phyloP scores from a whole-genome alignment of 192 early-diverging fungal genomes.

The Coemansia furcata region DNA sequence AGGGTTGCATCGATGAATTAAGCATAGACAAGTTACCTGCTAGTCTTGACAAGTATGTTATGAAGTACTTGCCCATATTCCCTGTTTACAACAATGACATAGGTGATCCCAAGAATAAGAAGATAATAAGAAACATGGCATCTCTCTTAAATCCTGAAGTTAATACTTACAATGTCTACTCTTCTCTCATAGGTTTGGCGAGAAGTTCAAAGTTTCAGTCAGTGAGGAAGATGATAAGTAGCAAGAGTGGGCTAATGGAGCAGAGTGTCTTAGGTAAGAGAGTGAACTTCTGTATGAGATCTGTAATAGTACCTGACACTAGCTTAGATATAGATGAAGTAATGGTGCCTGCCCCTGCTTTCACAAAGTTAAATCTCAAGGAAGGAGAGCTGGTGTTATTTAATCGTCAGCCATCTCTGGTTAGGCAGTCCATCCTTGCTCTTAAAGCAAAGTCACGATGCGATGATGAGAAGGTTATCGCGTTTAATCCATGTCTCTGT shows the following conservation, averaged over 20 bases:
- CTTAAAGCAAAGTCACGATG: background rate
- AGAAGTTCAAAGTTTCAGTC: background rate
- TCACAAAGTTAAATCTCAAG: background rate
- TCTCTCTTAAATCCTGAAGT: constrained; percentile 4
- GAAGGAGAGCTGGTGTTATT: background rate
- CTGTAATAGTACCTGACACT: constrained; percentile 8
- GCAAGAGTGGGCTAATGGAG: constrained; percentile 3
- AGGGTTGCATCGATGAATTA: background rate
- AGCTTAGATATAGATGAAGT: constrained; percentile 7
- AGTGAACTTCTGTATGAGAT: constrained; percentile 13
- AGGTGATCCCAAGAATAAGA: constrained; percentile 4
- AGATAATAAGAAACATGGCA: background rate
- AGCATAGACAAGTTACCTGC: background rate
- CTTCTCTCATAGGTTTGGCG: constrained; percentile 4
- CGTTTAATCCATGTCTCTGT: constrained; percentile 16
- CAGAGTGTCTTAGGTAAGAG: constrained; percentile 10
- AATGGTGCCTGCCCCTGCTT: background rate
- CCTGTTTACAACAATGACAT: constrained; percentile 14
- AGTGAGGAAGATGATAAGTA: constrained; percentile 1
- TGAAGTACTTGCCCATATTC: constrained; percentile 9
- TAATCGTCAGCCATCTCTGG: constrained; percentile 12
- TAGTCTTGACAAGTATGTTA: background rate
- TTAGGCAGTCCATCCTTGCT: constrained; percentile 10
- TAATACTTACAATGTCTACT: constrained; percentile 1
- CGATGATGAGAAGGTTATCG: constrained; percentile 6